These are phyloP conservation scores for Linderina pennispora DNA, from an alignment of 192 early-diverging fungal species.

Conservation along the genomic window DNA sequence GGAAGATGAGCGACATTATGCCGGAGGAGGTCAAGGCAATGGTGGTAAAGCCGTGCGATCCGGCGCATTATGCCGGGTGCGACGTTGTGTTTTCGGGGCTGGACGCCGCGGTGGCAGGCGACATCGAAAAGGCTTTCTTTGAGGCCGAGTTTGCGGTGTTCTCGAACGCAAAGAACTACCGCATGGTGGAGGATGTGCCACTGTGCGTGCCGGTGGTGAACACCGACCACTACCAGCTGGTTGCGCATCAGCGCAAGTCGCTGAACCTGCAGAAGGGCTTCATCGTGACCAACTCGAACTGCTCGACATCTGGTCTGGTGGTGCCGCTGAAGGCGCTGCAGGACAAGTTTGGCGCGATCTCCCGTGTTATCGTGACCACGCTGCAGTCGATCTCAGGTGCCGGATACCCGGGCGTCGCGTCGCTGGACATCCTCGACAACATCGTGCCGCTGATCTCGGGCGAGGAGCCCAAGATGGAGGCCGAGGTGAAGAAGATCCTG, in stretches of 20 bases:
- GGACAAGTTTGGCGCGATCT: slow-evolving; percentile 85
- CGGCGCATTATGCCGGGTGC: slow-evolving; percentile 70
- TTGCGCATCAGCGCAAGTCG: slow-evolving; percentile 61
- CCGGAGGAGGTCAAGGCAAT: slow-evolving; percentile 53
- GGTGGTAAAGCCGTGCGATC: slow-evolving; percentile 66
- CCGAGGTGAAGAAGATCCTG: slow-evolving; percentile 88
- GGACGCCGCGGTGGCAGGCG: slow-evolving; percentile 89
- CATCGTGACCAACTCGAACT: slow-evolving; percentile 96
- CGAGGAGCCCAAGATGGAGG: slow-evolving; percentile 98
- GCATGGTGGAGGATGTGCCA: slow-evolving; percentile 83
- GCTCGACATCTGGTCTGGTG: slow-evolving; percentile 96
- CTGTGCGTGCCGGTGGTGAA: slow-evolving; percentile 94
- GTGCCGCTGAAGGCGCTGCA: slow-evolving; percentile 83
- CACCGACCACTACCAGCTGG: slow-evolving; percentile 77
- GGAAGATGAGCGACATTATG: slow-evolving; percentile 83
- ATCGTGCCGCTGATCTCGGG: slow-evolving; percentile 91
- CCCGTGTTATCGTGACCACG: slow-evolving; percentile 77
- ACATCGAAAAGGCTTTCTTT: slow-evolving; percentile 89
- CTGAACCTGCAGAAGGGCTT: slow-evolving; percentile 70
- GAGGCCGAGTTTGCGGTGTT: slow-evolving; percentile 83
- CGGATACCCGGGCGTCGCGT: slow-evolving; percentile 94
- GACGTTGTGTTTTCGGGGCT: slow-evolving; percentile 94
- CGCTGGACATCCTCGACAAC: slow-evolving; percentile 95
- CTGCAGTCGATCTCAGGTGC: slow-evolving; percentile 97
- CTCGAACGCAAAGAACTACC: slow-evolving; percentile 97